Conservation (phyloP, 2,329 filamentous ascomycete species). For the Hypocrella siamensis region DNA sequence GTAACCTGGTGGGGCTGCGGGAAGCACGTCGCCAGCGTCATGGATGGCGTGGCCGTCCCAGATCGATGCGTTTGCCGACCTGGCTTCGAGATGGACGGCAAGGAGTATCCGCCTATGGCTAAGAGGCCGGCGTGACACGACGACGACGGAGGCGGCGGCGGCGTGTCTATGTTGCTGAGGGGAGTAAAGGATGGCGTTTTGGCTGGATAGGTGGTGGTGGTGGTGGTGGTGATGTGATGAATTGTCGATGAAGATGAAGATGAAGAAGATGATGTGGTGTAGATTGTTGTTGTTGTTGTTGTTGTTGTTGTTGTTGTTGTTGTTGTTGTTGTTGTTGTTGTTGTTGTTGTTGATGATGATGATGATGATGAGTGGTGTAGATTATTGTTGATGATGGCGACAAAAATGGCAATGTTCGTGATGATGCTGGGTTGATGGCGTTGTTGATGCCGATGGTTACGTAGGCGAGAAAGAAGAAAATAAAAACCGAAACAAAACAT, state of each 20-base stretch:
- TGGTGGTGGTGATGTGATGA: slow-evolving; percentile 1
- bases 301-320: no score
- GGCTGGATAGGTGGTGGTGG: slow-evolving; percentile 6
- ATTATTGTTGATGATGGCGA: not conserved
- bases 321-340: no score
- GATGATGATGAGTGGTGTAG: no score
- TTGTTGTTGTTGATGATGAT: no score
- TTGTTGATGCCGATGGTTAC: no score
- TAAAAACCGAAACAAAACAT: not conserved
- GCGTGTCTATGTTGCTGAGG: not conserved
- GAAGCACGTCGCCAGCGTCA: slow-evolving; percentile 42
- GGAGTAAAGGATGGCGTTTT: not conserved
- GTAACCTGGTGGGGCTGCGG: slow-evolving; percentile 52
- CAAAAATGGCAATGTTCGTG: not conserved
- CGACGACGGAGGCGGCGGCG: slow-evolving; percentile 8
- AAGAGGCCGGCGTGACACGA: slow-evolving; percentile 22
- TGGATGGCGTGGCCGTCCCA: slow-evolving; percentile 39
- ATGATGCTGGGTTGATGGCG: no score
- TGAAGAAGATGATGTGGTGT: not conserved
- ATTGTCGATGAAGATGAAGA: not conserved
- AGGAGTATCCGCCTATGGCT: slow-evolving; percentile 50
- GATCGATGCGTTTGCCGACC: slow-evolving; percentile 53
- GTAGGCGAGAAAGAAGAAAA: not conserved
- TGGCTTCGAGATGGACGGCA: slow-evolving; percentile 42
- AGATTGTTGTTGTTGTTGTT: no score